These are phyloP conservation scores for Sclerotinia trifoliorum DNA, from an alignment of 2,329 filamentous ascomycete genomes.

Conservation along the genomic window DNA sequence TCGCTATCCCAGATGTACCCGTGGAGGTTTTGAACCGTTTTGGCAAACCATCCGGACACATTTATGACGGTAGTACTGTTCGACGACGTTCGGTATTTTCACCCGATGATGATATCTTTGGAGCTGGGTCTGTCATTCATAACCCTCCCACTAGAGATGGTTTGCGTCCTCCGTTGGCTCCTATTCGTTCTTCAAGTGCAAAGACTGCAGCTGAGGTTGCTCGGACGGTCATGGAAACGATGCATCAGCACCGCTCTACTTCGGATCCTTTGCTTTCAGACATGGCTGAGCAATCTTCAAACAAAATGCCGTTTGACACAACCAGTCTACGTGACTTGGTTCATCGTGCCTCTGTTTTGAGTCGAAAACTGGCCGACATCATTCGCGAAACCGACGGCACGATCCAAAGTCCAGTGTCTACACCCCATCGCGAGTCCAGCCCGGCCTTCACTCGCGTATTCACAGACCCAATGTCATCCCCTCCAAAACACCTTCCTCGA, in stretches of 20 bases:
- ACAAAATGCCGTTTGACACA: constrained; percentile 64
- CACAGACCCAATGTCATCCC: constrained; percentile 57
- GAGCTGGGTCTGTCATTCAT: constrained; percentile 33
- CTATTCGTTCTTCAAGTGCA: constrained; percentile 33
- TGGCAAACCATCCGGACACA: constrained; percentile 31
- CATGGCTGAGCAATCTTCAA: constrained; percentile 40
- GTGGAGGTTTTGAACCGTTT: constrained; percentile 42
- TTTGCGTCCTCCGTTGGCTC: constrained; percentile 30
- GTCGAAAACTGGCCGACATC: constrained; percentile 58
- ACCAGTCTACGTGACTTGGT: constrained; percentile 67
- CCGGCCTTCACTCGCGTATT: constrained; percentile 68
- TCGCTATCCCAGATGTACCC: constrained; percentile 49
- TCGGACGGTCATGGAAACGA: constrained; percentile 62
- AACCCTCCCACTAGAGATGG: constrained; percentile 42
- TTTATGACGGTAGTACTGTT: constrained; percentile 53
- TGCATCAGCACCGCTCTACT: constrained; percentile 54
- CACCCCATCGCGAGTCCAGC: constrained; percentile 54
- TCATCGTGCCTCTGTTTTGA: constrained; percentile 59
- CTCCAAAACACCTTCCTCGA: constrained; percentile 51
- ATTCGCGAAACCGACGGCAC: constrained; percentile 58
- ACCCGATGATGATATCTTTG: constrained; percentile 66
- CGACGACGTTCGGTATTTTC: constrained; percentile 62
- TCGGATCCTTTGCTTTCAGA: constrained; percentile 42
- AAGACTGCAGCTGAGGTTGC: constrained; percentile 50
- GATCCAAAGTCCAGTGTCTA: constrained; percentile 54